These are phyloP conservation scores for Lactarius quietus DNA, from an alignment of 768 basidiomycete species.

Conservation along the genomic window DNA sequence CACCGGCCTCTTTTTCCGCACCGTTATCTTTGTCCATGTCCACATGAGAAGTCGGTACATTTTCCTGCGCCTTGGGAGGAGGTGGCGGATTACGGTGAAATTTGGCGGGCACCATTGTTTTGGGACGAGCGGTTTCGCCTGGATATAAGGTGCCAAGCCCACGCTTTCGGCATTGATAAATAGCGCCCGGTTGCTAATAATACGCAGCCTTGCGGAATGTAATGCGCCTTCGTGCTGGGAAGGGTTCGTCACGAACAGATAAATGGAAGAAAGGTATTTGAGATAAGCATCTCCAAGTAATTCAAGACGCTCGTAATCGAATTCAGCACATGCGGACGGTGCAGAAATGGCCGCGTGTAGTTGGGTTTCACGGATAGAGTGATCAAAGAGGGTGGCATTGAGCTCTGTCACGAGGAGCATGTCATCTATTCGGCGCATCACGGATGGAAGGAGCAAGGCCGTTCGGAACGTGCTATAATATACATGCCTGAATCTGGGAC, in stretches of 20 bases:
- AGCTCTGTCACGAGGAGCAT: slow-evolving; percentile 74
- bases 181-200: slow-evolving; percentile 73
- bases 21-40: not conserved
- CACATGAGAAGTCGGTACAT: not conserved
- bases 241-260: slow-evolving; percentile 69
- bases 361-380: slow-evolving; percentile 56
- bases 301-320: slow-evolving; percentile 82
- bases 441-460: slow-evolving; percentile 67
- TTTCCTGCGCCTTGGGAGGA: not conserved
- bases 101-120: slow-evolving; percentile 63
- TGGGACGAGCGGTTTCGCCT: slow-evolving; percentile 62
- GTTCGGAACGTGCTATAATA: slow-evolving; percentile 59
- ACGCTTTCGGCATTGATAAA: slow-evolving; percentile 50
- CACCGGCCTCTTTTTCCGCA: not conserved
- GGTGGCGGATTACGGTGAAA: slow-evolving; percentile 33
- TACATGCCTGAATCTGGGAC: not conserved
- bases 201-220: slow-evolving; percentile 59
- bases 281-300: slow-evolving; percentile 82
- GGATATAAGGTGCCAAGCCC: slow-evolving; percentile 71
- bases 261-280: slow-evolving; percentile 72
- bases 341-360: slow-evolving; percentile 66
- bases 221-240: slow-evolving; percentile 61
- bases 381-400: slow-evolving; percentile 62
- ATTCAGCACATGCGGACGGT: slow-evolving; percentile 63
- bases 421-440: slow-evolving; percentile 68